Evolutionary conservation across 2,329 filamentous ascomycete species (phyloP), one percentile per base, ranked within the genome.

Genomic region (Thielaviopsis musarum): DNA sequence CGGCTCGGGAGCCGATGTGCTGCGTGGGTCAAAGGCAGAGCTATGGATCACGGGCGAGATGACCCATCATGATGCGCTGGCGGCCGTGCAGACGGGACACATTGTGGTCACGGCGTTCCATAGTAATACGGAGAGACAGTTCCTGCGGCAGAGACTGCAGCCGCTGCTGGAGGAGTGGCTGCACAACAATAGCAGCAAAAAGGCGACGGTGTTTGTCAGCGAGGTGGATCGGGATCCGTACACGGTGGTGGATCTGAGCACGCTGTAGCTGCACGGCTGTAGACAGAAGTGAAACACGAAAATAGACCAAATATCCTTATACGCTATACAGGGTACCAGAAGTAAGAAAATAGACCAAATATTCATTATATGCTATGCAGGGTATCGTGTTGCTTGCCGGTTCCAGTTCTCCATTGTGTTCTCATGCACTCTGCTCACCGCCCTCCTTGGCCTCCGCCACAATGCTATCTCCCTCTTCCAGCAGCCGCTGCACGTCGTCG

Each of bases 21-120:
- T 96, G 61, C 81, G 82, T 63, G 77, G 78, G 49, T 74, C 83
- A 2, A 74, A 80, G 51, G 88, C 90, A 0, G 89, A 96, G 67
- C 70, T 97, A 48, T 72, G 94, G 3, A 87, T 98, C 65, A 97
- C 89, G 0, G 93, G 93, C 1, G 93, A 98, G 73, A 81, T 97
- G 76, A 87, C 82, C 66, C 93, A 98, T 69, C 93, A 98, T 69
- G 89, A 93, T 64, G 90, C 91, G 2, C 78, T 98, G 61, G 82
- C 87, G 48, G 88, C 90, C 1, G 88, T 87, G 28, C 91, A 96
- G 74, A 80, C 84, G 61, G 91, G 91, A 1, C 84, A 84, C 63
- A 85, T 83, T 59, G 87, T 97, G 0, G 80, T 97, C 57, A 86
- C 85, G 49, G 77, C 95, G 54, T 95, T 95, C 66, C 93, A 98